Evolutionary conservation across 352 stramenopile genomes (phyloP).

Genomic region (Nothophytophthora sp.): DNA sequence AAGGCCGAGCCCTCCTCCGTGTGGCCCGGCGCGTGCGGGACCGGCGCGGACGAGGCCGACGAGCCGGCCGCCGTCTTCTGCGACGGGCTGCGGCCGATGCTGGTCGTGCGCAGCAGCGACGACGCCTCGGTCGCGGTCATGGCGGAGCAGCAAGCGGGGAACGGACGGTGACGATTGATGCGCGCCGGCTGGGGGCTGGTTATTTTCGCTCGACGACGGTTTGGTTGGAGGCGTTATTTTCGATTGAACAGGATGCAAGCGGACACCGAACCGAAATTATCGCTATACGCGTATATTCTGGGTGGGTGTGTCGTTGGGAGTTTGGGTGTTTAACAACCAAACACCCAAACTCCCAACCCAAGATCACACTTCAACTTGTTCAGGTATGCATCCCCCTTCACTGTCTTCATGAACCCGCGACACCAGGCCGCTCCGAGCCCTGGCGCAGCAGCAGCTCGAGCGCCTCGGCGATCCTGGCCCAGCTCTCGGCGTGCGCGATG

Average conservation of each 20-base stretch:
- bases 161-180: background rate
- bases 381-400: too few relatives aligned
- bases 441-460: slow-evolving; percentile 51
- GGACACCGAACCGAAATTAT: too few relatives aligned
- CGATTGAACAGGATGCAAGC: too few relatives aligned
- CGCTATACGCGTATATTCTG: too few relatives aligned
- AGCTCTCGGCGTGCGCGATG: slow-evolving; percentile 65
- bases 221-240: too few relatives aligned
- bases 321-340: too few relatives aligned
- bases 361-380: too few relatives aligned
- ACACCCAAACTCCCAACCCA: too few relatives aligned
- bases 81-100: slow-evolving; percentile 18
- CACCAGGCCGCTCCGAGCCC: slow-evolving; percentile 16
- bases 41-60: background rate
- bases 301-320: too few relatives aligned
- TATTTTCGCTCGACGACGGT: too few relatives aligned
- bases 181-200: too few relatives aligned
- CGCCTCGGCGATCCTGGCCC: slow-evolving; percentile 57
- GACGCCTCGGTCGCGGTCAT: slow-evolving; percentile 33
- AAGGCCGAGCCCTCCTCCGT: slow-evolving; percentile 59
- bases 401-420: too few relatives aligned
- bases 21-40: slow-evolving; percentile 19
- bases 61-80: slow-evolving; percentile 9
- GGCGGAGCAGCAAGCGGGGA: background rate
- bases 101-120: slow-evolving; percentile 36